phyloP scores from a whole-genome alignment of 2,329 filamentous ascomycete species.

The Microcyclospora tardicrescens region DNA sequence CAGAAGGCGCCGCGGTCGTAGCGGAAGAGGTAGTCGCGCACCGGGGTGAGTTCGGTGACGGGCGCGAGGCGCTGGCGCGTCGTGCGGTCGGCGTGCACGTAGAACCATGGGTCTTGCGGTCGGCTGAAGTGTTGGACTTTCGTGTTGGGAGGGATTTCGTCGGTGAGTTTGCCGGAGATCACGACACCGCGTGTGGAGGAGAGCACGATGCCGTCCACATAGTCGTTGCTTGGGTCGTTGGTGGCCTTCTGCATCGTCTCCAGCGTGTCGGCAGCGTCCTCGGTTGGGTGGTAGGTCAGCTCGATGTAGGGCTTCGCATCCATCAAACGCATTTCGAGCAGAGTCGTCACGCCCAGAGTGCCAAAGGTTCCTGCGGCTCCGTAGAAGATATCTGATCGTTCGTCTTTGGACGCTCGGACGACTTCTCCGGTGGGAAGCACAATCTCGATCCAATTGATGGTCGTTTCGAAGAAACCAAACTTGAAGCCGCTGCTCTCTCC shows the following conservation, averaged over 20 bases:
- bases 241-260: constrained; percentile 26
- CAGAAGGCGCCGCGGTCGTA: constrained; percentile 56
- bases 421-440: constrained; percentile 49
- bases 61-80: constrained; percentile 2
- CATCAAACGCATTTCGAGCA: constrained; percentile 38
- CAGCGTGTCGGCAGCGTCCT: constrained; percentile 30
- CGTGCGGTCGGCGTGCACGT: constrained; percentile 47
- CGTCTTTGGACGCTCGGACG: constrained; percentile 38
- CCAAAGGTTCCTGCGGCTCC: constrained; percentile 54
- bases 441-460: constrained; percentile 49
- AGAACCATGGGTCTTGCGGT: constrained; percentile 58
- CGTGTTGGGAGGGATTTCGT: constrained; percentile 24
- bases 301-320: constrained; percentile 37
- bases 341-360: constrained; percentile 52
- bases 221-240: constrained; percentile 39
- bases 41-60: constrained; percentile 30
- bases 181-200: constrained; percentile 30
- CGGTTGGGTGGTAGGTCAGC: constrained; percentile 33
- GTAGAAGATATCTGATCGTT: constrained; percentile 49
- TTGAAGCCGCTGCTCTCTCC: constrained; percentile 56
- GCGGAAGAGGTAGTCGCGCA: constrained; percentile 44
- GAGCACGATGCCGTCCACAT: constrained; percentile 47
- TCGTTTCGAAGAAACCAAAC: constrained; percentile 54
- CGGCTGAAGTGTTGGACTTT: constrained; percentile 39
- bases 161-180: constrained; percentile 29